Evolutionary conservation across 2,329 filamentous ascomycete genomes (phyloP), one percentile per base, ranked within the genome.

Genomic region (Lecanicillium sp.): DNA sequence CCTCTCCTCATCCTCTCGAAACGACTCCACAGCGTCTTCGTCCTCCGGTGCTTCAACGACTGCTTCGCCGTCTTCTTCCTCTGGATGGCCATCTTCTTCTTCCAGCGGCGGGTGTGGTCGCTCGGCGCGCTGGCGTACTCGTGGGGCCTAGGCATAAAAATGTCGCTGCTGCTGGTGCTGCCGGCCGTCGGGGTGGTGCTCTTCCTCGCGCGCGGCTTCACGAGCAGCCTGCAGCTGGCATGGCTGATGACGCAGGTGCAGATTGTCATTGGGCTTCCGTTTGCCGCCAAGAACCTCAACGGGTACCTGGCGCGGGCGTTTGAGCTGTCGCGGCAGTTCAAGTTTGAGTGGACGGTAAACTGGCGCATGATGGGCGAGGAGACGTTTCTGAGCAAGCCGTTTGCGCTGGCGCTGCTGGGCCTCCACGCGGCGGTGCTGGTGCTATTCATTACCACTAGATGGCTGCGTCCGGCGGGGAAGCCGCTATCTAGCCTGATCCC

Each of bases 281-380:
- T 96, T 62, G 57, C 85, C 17, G 58, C 70, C 9, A 66, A 65
- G 29, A 83, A 87, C 49, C 62, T 79, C 15, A 60, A 63, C 43
- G 85, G 81, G 19, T 98, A 98, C 57, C 56, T 94, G 14, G 74
- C 77, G 33, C 74, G 84, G 46, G 88, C 92, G 0, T 98, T 98
- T 56, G 88, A 98, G 64, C 73, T 98, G 42, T 88, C 85, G 33
- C 75, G 92, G 39, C 79, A 87, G 51, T 98, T 98, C 64, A 72
- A 95, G 52, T 97, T 90, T 70, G 88, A 90, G 63, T 98, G 92
- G 92, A 98, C 92, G 0, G 92, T 98, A 49, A 98, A 98, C 61
- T 98, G 92, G 92, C 80, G 89, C 39, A 97, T 97, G 58, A 64
- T 96, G n/a, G 81, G 84, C 13, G 88, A 96, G 61, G 76, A 84